Conservation (phyloP, 805 yeast species). For the Saccharomycopsis capsularis region DNA sequence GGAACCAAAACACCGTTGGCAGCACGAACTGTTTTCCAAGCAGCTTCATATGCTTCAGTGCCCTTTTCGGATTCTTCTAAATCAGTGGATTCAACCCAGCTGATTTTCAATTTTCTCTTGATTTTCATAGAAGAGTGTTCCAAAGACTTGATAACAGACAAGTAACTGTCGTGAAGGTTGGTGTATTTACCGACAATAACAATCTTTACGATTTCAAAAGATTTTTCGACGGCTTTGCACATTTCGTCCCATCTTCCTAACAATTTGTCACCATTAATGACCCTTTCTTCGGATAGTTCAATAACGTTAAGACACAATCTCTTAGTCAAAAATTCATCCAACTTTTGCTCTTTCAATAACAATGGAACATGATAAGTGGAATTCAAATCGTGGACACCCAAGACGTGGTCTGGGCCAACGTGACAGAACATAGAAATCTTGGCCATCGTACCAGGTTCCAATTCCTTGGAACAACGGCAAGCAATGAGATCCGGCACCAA, state of each 20-base stretch:
- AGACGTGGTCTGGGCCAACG: constrained; percentile 96
- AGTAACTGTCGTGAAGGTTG: constrained; percentile 87
- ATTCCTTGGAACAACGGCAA: constrained; percentile 84
- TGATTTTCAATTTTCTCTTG: constrained; percentile 73
- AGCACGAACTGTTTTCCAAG: constrained; percentile 88
- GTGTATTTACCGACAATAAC: constrained; percentile 98
- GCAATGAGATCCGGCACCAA: constrained; percentile 95
- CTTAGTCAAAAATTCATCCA: constrained; percentile 62
- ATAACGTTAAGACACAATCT: constrained; percentile 57
- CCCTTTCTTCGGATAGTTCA: constrained; percentile 41
- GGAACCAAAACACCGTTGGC: constrained; percentile 98
- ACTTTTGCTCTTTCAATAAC: constrained; percentile 76
- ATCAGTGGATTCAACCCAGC: constrained; percentile 94
- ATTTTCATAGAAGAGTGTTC: constrained; percentile 95
- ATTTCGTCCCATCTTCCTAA: constrained; percentile 73
- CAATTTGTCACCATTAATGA: constrained; percentile 58
- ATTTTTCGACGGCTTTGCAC: constrained; percentile 73
- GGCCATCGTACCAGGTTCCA: constrained; percentile 80
- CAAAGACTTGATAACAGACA: constrained; percentile 89
- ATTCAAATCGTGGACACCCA: constrained; percentile 94
- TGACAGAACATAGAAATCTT: constrained; percentile 99
- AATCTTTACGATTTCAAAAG: constrained; percentile 82
- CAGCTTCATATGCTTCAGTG: constrained; percentile 80
- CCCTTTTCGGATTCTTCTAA: constrained; percentile 66
- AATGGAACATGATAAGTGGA: constrained; percentile 97